A percentile compares a stretch with the other conserved stretches of the same genome.
Evolutionary conservation across 2,329 filamentous ascomycete species (phyloP).

Genomic region (Fusarium ramigenum): DNA sequence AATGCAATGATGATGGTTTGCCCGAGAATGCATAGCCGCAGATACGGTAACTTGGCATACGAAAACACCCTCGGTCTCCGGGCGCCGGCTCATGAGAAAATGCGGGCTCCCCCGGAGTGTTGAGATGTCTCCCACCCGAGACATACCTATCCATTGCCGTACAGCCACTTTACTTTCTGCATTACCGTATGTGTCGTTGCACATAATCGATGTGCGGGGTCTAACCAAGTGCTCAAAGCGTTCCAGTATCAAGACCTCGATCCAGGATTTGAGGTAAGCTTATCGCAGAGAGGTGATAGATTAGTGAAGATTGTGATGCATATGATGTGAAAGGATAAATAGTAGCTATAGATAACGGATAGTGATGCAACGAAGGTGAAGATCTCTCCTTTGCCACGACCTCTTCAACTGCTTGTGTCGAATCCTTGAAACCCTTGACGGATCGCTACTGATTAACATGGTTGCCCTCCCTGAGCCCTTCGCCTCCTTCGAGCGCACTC

Average conservation of each 20-base stretch:
- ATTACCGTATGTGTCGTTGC: no score
- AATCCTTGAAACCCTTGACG: no score
- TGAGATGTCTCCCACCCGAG: neutral
- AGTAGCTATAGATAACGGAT: rapidly evolving
- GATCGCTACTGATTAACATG: neutral
- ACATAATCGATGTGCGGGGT: no score
- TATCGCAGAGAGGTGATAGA: neutral
- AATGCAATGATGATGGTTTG: no score
- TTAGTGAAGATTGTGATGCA: rapidly evolving
- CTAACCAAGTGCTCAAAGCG: rapidly evolving
- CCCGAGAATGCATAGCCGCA: no score
- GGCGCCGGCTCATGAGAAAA: no score
- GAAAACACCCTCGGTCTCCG: neutral
- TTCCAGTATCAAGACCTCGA: neutral
- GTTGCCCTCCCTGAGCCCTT: neutral
- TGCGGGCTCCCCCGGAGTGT: neutral
- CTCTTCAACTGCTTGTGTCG: no score
- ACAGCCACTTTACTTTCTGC: rapidly evolving
- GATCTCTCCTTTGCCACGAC: no score
- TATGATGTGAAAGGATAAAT: neutral
- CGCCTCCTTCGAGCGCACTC: neutral
- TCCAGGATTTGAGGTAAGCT: rapidly evolving
- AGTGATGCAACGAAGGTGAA: neutral
- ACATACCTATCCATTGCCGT: neutral
- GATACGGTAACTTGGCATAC: neutral